These are phyloP conservation scores for Dichomitus squalens DNA, from an alignment of 1,284 basidiomycete species.

Conservation along the genomic window DNA sequence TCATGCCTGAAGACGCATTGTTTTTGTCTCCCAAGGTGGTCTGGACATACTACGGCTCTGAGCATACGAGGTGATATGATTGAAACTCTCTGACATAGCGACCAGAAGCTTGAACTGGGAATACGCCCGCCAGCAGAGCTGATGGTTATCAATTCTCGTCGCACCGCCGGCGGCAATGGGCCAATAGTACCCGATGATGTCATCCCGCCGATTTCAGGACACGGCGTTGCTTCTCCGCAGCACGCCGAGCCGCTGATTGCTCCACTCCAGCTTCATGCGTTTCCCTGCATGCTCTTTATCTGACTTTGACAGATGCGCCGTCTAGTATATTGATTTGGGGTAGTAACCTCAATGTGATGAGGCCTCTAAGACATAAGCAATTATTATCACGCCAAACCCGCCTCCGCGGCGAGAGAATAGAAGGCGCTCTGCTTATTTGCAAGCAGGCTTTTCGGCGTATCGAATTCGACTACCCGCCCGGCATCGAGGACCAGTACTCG, in stretches of 20 bases:
- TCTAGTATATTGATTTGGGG: too few species aligned
- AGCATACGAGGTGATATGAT: too few species aligned
- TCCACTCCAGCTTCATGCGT: neutral
- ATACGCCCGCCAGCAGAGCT: too few species aligned
- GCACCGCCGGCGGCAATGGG: too few species aligned
- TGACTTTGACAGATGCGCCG: neutral
- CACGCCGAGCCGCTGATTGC: too few species aligned
- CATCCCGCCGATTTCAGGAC: constrained; percentile 8
- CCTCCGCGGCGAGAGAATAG: constrained; percentile 58
- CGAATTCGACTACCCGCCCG: constrained; percentile 77
- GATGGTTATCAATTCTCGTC: neutral
- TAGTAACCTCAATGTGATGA: too few species aligned
- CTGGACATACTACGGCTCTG: too few species aligned
- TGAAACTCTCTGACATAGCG: neutral
- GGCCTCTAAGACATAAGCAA: too few species aligned
- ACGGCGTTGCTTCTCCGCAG: too few species aligned
- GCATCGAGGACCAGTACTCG: constrained; percentile 83
- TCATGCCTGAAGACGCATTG: too few species aligned
- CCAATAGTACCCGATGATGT: constrained; percentile 12
- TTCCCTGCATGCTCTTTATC: too few species aligned
- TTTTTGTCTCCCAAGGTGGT: too few species aligned
- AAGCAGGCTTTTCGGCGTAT: constrained; percentile 68
- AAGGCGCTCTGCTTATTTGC: constrained; percentile 54
- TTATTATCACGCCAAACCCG: constrained; percentile 42
- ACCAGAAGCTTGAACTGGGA: neutral